phyloP scores from a whole-genome alignment of 208 protist genomes.

The Leishmania martiniquensis region DNA sequence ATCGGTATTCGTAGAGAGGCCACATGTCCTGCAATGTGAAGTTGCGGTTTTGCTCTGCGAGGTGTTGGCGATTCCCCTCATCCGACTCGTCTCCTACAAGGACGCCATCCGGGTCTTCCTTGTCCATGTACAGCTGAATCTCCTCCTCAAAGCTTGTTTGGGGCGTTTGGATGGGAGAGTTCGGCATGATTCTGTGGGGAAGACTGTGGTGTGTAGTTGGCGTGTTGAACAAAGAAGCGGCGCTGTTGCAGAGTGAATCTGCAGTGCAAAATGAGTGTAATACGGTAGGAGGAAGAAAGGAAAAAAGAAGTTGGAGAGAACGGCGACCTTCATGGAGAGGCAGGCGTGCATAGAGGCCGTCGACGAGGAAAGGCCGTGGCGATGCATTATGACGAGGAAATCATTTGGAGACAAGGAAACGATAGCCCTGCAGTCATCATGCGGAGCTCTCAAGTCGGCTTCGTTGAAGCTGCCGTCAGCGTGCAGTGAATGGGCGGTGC shows the following conservation, averaged over 20 bases:
- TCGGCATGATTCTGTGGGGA: not conserved
- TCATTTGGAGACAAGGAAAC: too few species aligned
- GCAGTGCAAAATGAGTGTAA: too few species aligned
- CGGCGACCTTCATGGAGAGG: too few species aligned
- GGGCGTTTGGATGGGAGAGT: not conserved
- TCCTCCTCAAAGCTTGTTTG: not conserved
- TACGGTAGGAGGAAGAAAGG: too few species aligned
- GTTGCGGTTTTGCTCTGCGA: slow-evolving; percentile 1
- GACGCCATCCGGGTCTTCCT: slow-evolving; percentile 7
- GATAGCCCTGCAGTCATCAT: too few species aligned
- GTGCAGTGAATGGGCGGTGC: too few species aligned
- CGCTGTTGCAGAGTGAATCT: not conserved
- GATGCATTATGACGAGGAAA: too few species aligned
- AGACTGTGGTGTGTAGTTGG: not conserved
- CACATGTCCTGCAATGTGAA: slow-evolving; percentile 29
- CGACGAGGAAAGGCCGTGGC: too few species aligned
- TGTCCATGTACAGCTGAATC: slow-evolving; percentile 6
- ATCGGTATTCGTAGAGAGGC: slow-evolving; percentile 38
- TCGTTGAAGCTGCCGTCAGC: too few species aligned
- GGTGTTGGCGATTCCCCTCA: not conserved
- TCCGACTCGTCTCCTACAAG: slow-evolving; percentile 1
- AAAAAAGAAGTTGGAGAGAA: too few species aligned
- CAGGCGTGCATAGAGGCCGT: too few species aligned
- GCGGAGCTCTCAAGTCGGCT: too few species aligned
- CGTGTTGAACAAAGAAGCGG: not conserved